These are phyloP conservation scores for Ascocoryne sarcoides DNA, from an alignment of 2,329 filamentous ascomycete species.

Conservation along the genomic window DNA sequence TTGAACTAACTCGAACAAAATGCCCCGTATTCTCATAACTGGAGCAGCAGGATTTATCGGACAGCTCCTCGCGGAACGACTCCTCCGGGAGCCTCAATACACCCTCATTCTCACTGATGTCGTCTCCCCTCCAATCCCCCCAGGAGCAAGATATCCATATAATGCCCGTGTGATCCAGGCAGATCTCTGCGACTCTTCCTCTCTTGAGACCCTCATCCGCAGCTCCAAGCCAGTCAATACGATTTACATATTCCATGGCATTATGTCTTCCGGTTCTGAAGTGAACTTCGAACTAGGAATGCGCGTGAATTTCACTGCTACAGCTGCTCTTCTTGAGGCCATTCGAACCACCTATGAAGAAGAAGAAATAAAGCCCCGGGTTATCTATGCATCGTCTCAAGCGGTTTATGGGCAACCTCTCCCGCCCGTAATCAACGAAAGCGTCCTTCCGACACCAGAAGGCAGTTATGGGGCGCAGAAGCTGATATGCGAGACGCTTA, in stretches of 20 bases:
- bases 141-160: slow-evolving; percentile 23
- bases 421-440: slow-evolving; percentile 38
- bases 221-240: slow-evolving; percentile 31
- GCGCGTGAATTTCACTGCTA: slow-evolving; percentile 50
- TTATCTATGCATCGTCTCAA: slow-evolving; percentile 50
- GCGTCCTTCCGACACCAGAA: slow-evolving; percentile 41
- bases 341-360: slow-evolving; percentile 30
- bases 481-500: slow-evolving; percentile 48
- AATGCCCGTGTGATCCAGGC: slow-evolving; percentile 25
- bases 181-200: slow-evolving; percentile 29
- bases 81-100: slow-evolving; percentile 40
- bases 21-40: slow-evolving; percentile 58
- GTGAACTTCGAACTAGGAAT: slow-evolving; percentile 46
- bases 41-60: slow-evolving; percentile 57
- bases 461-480: slow-evolving; percentile 54
- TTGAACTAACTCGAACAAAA: too few species aligned
- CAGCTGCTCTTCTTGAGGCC: slow-evolving; percentile 42
- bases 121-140: slow-evolving; percentile 41
- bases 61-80: slow-evolving; percentile 47
- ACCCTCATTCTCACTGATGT: slow-evolving; percentile 48
- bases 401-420: slow-evolving; percentile 50
- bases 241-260: slow-evolving; percentile 52
- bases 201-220: slow-evolving; percentile 26
- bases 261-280: slow-evolving; percentile 56
- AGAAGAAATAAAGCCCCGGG: slow-evolving; percentile 24